Evolutionary conservation across 192 early-diverging fungal species (phyloP).

Genomic region (Coemansia sp.): DNA sequence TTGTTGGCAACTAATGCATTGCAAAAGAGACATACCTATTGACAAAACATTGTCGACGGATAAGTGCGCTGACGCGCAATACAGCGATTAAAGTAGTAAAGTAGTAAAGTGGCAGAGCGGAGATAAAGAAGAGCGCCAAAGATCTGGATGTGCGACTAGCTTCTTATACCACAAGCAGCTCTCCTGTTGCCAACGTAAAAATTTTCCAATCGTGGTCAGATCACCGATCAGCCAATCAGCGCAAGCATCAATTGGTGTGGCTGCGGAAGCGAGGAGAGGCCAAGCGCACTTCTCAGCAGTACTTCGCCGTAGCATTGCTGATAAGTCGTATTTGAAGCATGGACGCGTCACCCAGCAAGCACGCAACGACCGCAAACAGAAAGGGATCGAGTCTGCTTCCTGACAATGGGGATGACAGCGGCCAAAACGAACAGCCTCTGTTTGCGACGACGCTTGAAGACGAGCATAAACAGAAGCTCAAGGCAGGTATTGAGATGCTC

Average conservation of each 20-base stretch:
- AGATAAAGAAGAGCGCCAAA: not conserved
- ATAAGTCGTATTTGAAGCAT: not conserved
- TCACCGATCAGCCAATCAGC: slow-evolving; percentile 15
- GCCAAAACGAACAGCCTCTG: not conserved
- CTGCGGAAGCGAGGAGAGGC: too few relatives aligned
- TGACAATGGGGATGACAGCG: not conserved
- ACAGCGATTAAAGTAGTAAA: not conserved
- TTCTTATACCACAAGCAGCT: not conserved
- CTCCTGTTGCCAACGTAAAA: not conserved
- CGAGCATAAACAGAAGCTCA: slow-evolving; percentile 26
- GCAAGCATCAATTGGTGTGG: not conserved
- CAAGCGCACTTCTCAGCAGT: too few relatives aligned
- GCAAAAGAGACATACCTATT: not conserved
- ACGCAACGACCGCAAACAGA: not conserved
- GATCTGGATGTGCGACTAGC: too few relatives aligned
- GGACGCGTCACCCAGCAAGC: slow-evolving; percentile 27
- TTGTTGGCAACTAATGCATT: not conserved
- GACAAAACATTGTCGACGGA: not conserved
- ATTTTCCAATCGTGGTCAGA: slow-evolving; percentile 9
- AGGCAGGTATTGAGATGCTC: slow-evolving; percentile 11
- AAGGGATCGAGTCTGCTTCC: slow-evolving; percentile 4
- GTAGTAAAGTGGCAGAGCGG: slow-evolving; percentile 2
- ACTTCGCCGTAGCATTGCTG: too few relatives aligned
- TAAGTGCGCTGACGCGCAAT: not conserved
- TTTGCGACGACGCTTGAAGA: slow-evolving; percentile 10